Conservation (phyloP, 2,329 filamentous ascomycete species). For the Fusarium paranaense region DNA sequence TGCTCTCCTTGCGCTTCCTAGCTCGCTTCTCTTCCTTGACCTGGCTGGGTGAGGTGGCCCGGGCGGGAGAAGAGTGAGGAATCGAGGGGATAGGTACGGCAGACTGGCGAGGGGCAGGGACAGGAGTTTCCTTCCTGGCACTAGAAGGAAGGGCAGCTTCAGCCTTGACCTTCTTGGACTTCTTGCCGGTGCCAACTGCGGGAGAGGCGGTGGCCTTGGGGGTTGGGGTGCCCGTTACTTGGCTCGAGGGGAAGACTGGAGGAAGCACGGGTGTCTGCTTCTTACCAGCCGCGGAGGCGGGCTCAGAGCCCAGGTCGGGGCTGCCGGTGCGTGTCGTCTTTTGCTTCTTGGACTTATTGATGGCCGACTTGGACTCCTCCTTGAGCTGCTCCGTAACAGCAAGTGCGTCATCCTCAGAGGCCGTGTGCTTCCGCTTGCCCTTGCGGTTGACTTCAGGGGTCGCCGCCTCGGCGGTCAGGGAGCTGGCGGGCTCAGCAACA, state of each 20-base stretch:
- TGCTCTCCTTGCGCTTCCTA: slow-evolving; percentile 46
- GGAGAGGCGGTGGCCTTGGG: slow-evolving; percentile 39
- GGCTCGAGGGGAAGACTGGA: slow-evolving; percentile 43
- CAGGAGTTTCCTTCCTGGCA: slow-evolving; percentile 45
- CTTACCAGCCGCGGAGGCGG: slow-evolving; percentile 41
- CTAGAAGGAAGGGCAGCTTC: slow-evolving; percentile 24
- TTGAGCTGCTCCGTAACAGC: slow-evolving; percentile 51
- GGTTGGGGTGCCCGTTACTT: slow-evolving; percentile 37
- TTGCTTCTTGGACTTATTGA: slow-evolving; percentile 58
- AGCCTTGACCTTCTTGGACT: slow-evolving; percentile 47
- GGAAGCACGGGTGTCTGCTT: slow-evolving; percentile 50
- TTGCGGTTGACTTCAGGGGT: slow-evolving; percentile 45
- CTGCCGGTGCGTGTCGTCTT: slow-evolving; percentile 49
- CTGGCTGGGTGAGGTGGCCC: slow-evolving; percentile 34
- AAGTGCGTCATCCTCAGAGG: slow-evolving; percentile 53
- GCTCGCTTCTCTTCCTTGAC: slow-evolving; percentile 45
- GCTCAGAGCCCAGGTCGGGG: slow-evolving; percentile 50
- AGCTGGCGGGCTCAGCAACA: slow-evolving; percentile 14
- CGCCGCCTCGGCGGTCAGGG: slow-evolving; percentile 28
- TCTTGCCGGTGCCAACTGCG: slow-evolving; percentile 36
- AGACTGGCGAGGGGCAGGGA: slow-evolving; percentile 45
- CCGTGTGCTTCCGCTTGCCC: slow-evolving; percentile 52
- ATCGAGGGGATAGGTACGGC: slow-evolving; percentile 51
- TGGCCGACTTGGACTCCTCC: slow-evolving; percentile 48
- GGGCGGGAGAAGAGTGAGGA: slow-evolving; percentile 45